Conservation (phyloP, 208 protist genomes). For the Balamuthia mandrillaris region DNA sequence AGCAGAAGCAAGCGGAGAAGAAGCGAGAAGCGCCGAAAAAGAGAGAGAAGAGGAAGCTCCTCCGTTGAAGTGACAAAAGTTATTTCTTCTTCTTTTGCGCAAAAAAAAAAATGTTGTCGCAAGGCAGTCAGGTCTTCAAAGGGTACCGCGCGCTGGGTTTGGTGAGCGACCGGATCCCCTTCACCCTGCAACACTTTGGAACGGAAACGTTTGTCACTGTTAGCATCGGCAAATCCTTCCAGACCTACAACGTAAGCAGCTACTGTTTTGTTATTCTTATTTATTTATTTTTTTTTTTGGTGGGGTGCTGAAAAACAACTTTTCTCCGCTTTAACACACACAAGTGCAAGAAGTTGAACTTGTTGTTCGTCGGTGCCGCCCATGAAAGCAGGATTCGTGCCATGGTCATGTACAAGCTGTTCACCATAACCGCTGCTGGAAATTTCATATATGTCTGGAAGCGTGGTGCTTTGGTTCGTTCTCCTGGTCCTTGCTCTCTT, state of each 20-base stretch:
- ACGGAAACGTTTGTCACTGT: constrained; percentile 14
- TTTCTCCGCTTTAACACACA: not conserved
- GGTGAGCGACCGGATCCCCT: constrained; percentile 17
- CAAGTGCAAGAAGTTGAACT: not conserved
- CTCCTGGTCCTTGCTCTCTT: not conserved
- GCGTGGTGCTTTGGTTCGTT: not conserved
- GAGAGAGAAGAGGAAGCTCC: too few species aligned
- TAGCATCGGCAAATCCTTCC: constrained; percentile 25
- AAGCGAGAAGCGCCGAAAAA: too few species aligned
- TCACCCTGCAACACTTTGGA: not conserved
- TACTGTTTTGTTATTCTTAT: not conserved
- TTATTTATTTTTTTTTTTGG: not conserved
- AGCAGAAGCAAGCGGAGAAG: too few species aligned
- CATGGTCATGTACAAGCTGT: not conserved
- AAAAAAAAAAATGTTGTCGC: not conserved
- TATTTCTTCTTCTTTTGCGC: too few species aligned
- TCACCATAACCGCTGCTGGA: not conserved
- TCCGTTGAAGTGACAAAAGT: too few species aligned
- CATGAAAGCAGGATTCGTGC: not conserved
- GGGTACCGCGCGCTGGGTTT: constrained; percentile 24
- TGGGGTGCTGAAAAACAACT: not conserved
- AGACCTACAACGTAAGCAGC: constrained; percentile 33
- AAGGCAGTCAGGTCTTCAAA: constrained; percentile 30
- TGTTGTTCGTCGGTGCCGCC: not conserved
- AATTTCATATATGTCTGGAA: not conserved